Base-by-base conservation (phyloP, 208 protist genomes). In the Jaenimonas drosophilae region DNA sequence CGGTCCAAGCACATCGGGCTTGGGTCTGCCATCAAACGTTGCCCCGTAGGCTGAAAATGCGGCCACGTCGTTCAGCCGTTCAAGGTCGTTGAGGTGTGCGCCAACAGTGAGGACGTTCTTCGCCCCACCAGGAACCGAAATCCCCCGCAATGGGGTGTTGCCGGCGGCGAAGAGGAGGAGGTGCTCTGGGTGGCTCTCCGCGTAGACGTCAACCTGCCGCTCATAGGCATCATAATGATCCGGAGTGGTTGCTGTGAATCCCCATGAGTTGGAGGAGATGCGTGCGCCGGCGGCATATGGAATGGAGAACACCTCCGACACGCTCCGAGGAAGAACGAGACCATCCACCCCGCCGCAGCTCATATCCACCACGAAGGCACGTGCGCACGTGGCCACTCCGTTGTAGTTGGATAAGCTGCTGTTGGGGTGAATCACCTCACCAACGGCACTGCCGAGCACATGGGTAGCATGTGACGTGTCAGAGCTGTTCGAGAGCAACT, bases 91-190 rank as follows among this genome's bases (percentile, higher is more conserved):
- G 9, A 54, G 27, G 40, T 91, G 81, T 12, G 78, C 54, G 0
- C 87, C 87, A 7, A 95, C 76, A 4, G 80, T 75, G 2, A 96
- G 44, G 14, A 88, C 76, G 54, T 96, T 96, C 51, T 96, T 96
- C 2, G 75, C 51, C 23, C 54, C 42, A 0, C 72, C 74, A 5
- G 91, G 91, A 23, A 43, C 46, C 20, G 64, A 66, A 4, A 88
- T 46, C 33, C 62, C 52, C 11, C 19, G 12, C 0, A 9, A 9
- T 0, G 68, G 66, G 3, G 4, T 29, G 44, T 96, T 96, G 2
- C 91, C 87, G 27, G 70, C 46, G 9, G 91, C 74, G 31, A 91
- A 79, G 6, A 96, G 36, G 7, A 87, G 12, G 3, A 95, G 52
- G 21, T 86, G 31, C 53, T 92, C 75, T 14, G 74, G 58, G 33